Evolutionary conservation across 768 basidiomycete genomes (phyloP).

Genomic region (Boletus huronensis): DNA sequence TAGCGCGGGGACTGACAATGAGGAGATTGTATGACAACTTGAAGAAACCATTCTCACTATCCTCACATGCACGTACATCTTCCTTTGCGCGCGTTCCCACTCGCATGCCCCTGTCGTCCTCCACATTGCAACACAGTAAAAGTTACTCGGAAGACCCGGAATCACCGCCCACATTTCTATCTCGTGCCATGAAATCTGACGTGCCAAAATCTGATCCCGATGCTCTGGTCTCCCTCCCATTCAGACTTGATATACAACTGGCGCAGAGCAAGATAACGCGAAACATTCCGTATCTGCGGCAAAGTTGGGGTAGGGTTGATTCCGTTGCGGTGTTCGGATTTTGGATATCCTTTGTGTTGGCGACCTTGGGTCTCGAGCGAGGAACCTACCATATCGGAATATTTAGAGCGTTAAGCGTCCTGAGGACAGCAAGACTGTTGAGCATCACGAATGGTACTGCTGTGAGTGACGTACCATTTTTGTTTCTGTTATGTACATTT

Average conservation of each 20-base stretch:
- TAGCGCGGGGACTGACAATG: conserved; percentile 45
- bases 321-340: conserved; percentile 81
- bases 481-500: background rate
- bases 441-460: conserved; percentile 91
- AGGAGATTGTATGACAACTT: conserved; percentile 44
- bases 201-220: conserved; percentile 34
- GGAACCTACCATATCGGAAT: conserved; percentile 72
- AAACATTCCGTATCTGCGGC: conserved; percentile 84
- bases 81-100: conserved; percentile 16
- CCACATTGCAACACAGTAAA: background rate
- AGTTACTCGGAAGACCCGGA: conserved; percentile 37
- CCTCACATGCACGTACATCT: conserved; percentile 18
- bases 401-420: conserved; percentile 84
- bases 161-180: conserved; percentile 47
- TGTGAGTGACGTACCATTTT: conserved; percentile 40
- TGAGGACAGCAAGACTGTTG: conserved; percentile 77
- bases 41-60: conserved; percentile 53
- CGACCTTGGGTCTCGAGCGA: conserved; percentile 64
- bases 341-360: conserved; percentile 80
- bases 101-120: conserved; percentile 4
- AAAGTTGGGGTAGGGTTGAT: conserved; percentile 91
- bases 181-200: conserved; percentile 45
- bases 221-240: conserved; percentile 50
- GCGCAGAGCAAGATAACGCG: conserved; percentile 54
- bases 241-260: conserved; percentile 55